These are phyloP conservation scores for Osmozyma mogii DNA, from an alignment of 805 yeast genomes.

Conservation along the genomic window DNA sequence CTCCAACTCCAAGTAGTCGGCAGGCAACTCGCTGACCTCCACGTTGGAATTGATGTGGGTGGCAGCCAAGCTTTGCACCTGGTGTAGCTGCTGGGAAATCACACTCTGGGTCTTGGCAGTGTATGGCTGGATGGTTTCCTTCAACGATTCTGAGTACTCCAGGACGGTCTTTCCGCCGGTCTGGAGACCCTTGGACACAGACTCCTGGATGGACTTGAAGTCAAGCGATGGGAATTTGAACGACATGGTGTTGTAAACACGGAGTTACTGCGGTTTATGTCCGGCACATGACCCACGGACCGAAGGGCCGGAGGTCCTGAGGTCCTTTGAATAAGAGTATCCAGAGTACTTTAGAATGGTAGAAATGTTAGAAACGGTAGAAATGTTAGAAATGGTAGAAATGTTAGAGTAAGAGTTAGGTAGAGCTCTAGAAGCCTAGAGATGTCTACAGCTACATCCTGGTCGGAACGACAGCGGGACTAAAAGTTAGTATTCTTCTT, in stretches of 20 bases:
- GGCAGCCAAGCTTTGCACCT: slow-evolving; percentile 33
- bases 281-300: too few relatives aligned
- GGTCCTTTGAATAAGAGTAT: too few relatives aligned
- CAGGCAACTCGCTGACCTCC: slow-evolving; percentile 67
- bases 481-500: slow-evolving; percentile 2
- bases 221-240: slow-evolving; percentile 32
- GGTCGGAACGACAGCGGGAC: not conserved
- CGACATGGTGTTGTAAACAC: slow-evolving; percentile 18
- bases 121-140: slow-evolving; percentile 41
- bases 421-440: not conserved
- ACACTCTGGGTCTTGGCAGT: slow-evolving; percentile 53
- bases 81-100: slow-evolving; percentile 56
- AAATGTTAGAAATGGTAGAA: too few relatives aligned
- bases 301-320: too few relatives aligned
- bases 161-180: slow-evolving; percentile 34
- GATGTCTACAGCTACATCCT: not conserved
- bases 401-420: too few relatives aligned
- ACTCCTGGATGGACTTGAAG: slow-evolving; percentile 30
- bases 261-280: too few relatives aligned
- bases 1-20: slow-evolving; percentile 63
- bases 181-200: slow-evolving; percentile 27
- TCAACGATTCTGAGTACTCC: slow-evolving; percentile 28
- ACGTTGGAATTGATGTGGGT: slow-evolving; percentile 29
- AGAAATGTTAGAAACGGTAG: too few relatives aligned
- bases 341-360: too few relatives aligned